These are phyloP conservation scores for Candolleomyces eurysporus DNA, from an alignment of 768 basidiomycete genomes.

Conservation along the genomic window DNA sequence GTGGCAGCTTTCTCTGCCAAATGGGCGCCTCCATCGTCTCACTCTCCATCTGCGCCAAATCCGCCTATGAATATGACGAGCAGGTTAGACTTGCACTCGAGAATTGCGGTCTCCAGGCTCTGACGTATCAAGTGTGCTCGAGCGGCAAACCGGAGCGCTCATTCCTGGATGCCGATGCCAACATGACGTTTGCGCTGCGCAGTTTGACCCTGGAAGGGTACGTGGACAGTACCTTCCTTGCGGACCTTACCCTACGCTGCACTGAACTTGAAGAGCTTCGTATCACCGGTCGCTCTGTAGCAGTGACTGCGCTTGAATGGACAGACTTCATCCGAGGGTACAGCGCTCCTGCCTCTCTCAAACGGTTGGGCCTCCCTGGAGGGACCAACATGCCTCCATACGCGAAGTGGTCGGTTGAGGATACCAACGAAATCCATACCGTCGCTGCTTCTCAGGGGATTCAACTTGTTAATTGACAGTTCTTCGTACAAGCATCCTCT, in stretches of 20 bases:
- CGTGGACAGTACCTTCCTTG: slow-evolving; percentile 34
- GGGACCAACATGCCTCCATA: slow-evolving; percentile 41
- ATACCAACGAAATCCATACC: slow-evolving; percentile 14
- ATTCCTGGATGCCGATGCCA: slow-evolving; percentile 30
- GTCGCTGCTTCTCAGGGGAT: slow-evolving; percentile 17
- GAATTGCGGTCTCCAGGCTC: slow-evolving; percentile 37
- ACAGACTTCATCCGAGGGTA: slow-evolving; percentile 30
- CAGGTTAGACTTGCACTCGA: slow-evolving; percentile 39
- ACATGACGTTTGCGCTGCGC: slow-evolving; percentile 27
- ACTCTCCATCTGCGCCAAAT: slow-evolving; percentile 35
- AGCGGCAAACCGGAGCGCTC: slow-evolving; percentile 15
- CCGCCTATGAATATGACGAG: slow-evolving; percentile 34
- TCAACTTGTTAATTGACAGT: slow-evolving; percentile 7
- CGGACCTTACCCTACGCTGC: slow-evolving; percentile 31
- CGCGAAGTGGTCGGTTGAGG: slow-evolving; percentile 29
- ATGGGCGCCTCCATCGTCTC: slow-evolving; percentile 36
- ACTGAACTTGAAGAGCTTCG: slow-evolving; percentile 37
- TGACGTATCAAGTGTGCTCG: slow-evolving; percentile 42
- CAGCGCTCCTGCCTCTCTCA: slow-evolving; percentile 32
- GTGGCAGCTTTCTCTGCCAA: slow-evolving; percentile 37
- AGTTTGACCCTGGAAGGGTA: slow-evolving; percentile 42
- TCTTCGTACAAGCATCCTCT: background rate
- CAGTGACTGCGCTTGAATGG: slow-evolving; percentile 42
- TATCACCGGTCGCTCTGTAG: slow-evolving; percentile 37
- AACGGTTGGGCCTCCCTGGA: slow-evolving; percentile 33